Evolutionary conservation across 345 rosid genomes (phyloP).

Genomic region (Geranium brycei): DNA sequence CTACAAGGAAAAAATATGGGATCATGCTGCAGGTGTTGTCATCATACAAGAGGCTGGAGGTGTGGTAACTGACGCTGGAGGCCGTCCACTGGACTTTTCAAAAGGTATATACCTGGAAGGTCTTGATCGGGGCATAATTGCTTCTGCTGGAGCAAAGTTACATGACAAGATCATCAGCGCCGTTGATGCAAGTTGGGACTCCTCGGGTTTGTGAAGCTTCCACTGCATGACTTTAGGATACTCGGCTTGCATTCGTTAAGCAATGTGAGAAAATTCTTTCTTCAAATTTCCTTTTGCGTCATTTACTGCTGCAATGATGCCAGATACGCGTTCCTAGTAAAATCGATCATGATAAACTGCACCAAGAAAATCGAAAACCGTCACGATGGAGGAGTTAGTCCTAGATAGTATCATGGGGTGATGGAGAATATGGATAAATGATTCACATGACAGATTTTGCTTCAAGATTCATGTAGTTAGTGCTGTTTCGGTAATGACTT

Average conservation of each 20-base stretch:
- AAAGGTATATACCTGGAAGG: conserved; percentile 69
- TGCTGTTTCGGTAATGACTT: too few relatives aligned
- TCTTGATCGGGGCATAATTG: conserved; percentile 73
- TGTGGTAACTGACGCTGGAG: conserved; percentile 89
- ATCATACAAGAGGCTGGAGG: conserved; percentile 91
- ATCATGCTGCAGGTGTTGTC: conserved; percentile 81
- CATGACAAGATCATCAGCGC: conserved; percentile 64
- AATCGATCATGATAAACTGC: too few relatives aligned
- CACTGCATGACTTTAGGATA: too few relatives aligned
- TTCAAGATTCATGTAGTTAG: too few relatives aligned
- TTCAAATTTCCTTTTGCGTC: not conserved
- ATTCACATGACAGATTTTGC: too few relatives aligned
- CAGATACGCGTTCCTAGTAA: too few relatives aligned
- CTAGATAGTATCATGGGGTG: too few relatives aligned
- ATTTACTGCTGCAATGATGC: too few relatives aligned
- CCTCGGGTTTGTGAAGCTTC: conserved; percentile 42
- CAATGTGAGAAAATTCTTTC: not conserved
- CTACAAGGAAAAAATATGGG: conserved; percentile 95
- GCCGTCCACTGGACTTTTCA: conserved; percentile 58
- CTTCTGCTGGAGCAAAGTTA: conserved; percentile 42
- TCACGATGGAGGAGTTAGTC: too few relatives aligned
- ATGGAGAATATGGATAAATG: too few relatives aligned
- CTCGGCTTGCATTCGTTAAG: not conserved
- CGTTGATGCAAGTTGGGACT: conserved; percentile 87
- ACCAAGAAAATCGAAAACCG: too few relatives aligned